Base-by-base conservation (phyloP, 2,329 filamentous ascomycete species). In the Neurospora crassa region DNA sequence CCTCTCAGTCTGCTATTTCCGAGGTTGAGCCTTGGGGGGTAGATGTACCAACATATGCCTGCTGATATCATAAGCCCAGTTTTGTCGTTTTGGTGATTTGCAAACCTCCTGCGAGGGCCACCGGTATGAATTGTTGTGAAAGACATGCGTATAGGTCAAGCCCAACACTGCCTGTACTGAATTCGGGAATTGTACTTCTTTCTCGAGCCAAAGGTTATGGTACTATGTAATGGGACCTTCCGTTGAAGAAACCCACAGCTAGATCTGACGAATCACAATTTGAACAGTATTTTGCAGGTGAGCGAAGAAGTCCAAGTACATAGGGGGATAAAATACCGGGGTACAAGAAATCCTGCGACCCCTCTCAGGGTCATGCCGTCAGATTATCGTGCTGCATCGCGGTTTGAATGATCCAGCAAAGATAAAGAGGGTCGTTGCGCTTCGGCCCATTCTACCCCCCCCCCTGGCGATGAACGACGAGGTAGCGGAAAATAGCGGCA, bases 371-470 rank as follows among this genome's bases (percentile, higher is more conserved):
- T 16, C 24, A 63, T 71, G 70, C 72, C 70, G 70, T 72, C 45
- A 42, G 72, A 70, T 74, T 74, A 73, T 75, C 72, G 72, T 69
- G 45, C 43, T 73, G 73, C 73, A 73, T 74, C 29, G 24, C 47
- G 47, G 47, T 59, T 59, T 59, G 47, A 72, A 73, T 76, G 73
- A 76, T 75, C 74, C 72, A 74, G 73, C 69, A 37, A 73, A 74
- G 73, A 74, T 75, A 72, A 67, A 59, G 47, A 69, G 29, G 70
- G 68, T 40, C 59, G 53, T 69, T 70, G 42, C 59, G 43, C 53
- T 70, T 34, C 37, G 53, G 53, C 16, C 14, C 14, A 18, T 34
- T 34, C 67, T 37, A 53, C 63, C 70, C 71, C 72, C 24, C 24
- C 24, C 29, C 29, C 29, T 63, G 67, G 53, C 69, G 69, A 67